phyloP scores from a whole-genome alignment of 305 asterid species.

The Fraxinus latifolia region DNA sequence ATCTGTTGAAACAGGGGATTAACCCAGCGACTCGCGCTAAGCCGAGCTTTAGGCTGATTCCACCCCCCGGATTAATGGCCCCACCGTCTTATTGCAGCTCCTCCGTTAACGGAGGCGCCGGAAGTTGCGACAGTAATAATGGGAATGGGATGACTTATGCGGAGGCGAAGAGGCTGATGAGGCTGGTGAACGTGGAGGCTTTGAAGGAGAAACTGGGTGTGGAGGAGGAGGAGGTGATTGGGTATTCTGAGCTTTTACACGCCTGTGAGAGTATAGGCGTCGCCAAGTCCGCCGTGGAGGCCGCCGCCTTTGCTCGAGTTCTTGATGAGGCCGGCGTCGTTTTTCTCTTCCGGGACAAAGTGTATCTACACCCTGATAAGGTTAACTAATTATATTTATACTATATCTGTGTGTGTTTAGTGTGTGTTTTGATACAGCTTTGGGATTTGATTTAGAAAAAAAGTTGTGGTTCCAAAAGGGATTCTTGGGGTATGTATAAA shows the following conservation, averaged over 20 bases:
- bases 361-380: slow-evolving; percentile 88
- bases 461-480: background rate
- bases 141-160: slow-evolving; percentile 50
- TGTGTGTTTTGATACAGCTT: background rate
- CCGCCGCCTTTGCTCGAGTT: slow-evolving; percentile 67
- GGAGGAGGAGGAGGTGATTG: slow-evolving; percentile 70
- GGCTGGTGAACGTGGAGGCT: slow-evolving; percentile 82
- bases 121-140: background rate
- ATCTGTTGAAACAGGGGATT: background rate
- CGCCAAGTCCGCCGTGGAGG: slow-evolving; percentile 69
- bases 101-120: slow-evolving; percentile 25
- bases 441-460: background rate
- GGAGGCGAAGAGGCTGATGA: slow-evolving; percentile 89
- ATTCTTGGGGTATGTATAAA: background rate
- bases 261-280: slow-evolving; percentile 75
- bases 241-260: slow-evolving; percentile 59
- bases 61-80: slow-evolving; percentile 20
- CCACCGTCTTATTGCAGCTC: slow-evolving; percentile 31
- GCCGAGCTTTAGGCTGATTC: background rate
- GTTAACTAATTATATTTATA: slow-evolving; percentile 24
- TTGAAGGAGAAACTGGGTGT: slow-evolving; percentile 73
- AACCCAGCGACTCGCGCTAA: background rate
- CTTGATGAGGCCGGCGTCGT: slow-evolving; percentile 94
- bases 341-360: slow-evolving; percentile 81
- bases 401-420: background rate